phyloP scores from a whole-genome alignment of 441 rosid species.

The Erodium trifolium region DNA sequence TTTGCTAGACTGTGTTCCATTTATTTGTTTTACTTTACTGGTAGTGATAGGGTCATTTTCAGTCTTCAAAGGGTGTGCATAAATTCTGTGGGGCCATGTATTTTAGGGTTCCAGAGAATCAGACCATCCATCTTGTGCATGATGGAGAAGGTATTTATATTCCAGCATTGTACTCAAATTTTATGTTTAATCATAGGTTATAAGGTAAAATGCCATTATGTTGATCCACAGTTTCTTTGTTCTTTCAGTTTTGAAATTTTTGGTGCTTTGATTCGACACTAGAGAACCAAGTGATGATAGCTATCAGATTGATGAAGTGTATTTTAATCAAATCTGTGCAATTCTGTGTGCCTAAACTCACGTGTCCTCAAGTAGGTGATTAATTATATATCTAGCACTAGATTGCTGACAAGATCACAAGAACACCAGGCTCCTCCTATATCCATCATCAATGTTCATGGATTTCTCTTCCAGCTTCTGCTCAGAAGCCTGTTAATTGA shows the following conservation, averaged over 20 bases:
- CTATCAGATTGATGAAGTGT: no score
- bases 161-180: not conserved
- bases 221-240: not conserved
- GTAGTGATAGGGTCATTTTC: slow-evolving; percentile 1
- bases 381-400: no score
- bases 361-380: no score
- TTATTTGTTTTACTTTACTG: not conserved
- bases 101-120: slow-evolving; percentile 39
- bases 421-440: no score
- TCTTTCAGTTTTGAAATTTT: not conserved
- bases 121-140: slow-evolving; percentile 3
- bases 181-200: not conserved
- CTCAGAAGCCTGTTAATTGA: no score
- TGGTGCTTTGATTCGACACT: not conserved
- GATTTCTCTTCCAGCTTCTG: no score
- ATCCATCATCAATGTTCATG: no score
- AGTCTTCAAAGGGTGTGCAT: slow-evolving; percentile 9
- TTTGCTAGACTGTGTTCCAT: not conserved
- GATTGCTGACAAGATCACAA: no score
- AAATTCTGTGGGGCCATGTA: slow-evolving; percentile 31
- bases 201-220: not conserved
- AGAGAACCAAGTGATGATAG: not conserved
- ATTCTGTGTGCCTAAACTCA: no score
- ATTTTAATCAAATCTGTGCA: no score
- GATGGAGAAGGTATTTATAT: not conserved